Base-by-base conservation (phyloP, 2,329 filamentous ascomycete genomes). In the Graphilbum fragrans region DNA sequence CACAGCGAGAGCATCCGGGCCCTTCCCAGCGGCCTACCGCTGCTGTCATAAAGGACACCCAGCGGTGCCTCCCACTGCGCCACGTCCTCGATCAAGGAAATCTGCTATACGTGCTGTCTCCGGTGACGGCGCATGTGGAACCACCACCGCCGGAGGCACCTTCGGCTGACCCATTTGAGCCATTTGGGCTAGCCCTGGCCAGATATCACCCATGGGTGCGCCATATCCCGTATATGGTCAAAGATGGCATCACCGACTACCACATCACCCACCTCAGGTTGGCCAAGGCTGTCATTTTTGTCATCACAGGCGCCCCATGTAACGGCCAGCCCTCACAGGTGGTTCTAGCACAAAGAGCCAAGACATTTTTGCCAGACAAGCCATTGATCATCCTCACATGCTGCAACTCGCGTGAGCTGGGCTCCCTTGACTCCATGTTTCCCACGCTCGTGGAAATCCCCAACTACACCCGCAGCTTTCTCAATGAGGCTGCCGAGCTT, bases 221-320 rank as follows among this genome's bases (percentile, higher is more conserved):
- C 18, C 83, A 87, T 54, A 74, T 86, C 35, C 81, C 83, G 6
- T 88, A 85, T 52, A 74, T 77, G 5, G 71, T 75, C 37, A 66
- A 68, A 40, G 59, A 66, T 44, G 80, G 80, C 34, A 75, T 85
- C 55, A 82, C 77, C 3, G 65, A 68, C 19, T 69, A 73, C 35
- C 77, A 87, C 57, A 60, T 70, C 38, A 69, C 68, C 39, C 82
- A 82, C 50, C 69, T 85, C 41, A 69, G 66, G 43, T 63, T 72
- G 42, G 77, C 77, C 4, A 69, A 68, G 37, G 67, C 67, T 2
- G 63, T 83, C 29, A 57, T 85, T 14, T 74, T 82, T 44, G 70
- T 84, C 43, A 65, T 78, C 33, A 70, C 69, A 4, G 68, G 67
- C 2, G 62, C 64, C 31, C 61, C 65, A 4, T 52, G 55, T n/a